Evolutionary conservation across 2,329 filamentous ascomycete species (phyloP).

Genomic region (Ophiostoma piceae): DNA sequence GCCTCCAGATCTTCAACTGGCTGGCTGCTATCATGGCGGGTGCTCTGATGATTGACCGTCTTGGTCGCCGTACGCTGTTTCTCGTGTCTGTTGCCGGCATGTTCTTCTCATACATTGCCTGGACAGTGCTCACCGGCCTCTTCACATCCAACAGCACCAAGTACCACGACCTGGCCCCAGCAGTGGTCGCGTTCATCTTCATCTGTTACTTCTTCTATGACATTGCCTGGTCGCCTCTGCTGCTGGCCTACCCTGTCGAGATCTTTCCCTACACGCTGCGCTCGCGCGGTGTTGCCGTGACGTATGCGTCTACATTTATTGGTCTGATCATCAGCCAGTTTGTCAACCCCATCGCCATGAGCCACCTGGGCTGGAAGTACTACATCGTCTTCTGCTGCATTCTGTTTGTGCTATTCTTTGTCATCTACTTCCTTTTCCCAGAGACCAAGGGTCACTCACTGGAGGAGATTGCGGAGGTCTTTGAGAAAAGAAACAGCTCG

Average conservation of each 20-base stretch:
- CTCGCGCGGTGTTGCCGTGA: constrained; percentile 17
- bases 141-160: constrained; percentile 23
- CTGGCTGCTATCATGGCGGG: constrained; percentile 32
- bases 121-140: constrained; percentile 33
- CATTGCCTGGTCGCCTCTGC: constrained; percentile 23
- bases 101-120: constrained; percentile 31
- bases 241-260: constrained; percentile 18
- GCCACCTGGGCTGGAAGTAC: constrained; percentile 37
- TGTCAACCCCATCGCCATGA: constrained; percentile 27
- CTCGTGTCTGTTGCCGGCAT: constrained; percentile 37
- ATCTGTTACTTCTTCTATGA: constrained; percentile 36
- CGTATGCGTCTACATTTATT: neutral
- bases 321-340: constrained; percentile 17
- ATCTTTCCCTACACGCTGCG: constrained; percentile 22
- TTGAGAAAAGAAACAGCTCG: neutral
- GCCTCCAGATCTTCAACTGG: constrained; percentile 35
- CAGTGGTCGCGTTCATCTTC: constrained; percentile 35
- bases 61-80: constrained; percentile 42
- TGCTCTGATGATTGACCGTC: constrained; percentile 39
- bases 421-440: neutral
- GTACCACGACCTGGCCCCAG: constrained; percentile 27
- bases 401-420: neutral
- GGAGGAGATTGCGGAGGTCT: neutral
- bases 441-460: neutral
- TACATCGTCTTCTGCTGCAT: neutral